Base-by-base conservation (phyloP, 169 alveolate genomes). In the Perkinsus marinus region DNA sequence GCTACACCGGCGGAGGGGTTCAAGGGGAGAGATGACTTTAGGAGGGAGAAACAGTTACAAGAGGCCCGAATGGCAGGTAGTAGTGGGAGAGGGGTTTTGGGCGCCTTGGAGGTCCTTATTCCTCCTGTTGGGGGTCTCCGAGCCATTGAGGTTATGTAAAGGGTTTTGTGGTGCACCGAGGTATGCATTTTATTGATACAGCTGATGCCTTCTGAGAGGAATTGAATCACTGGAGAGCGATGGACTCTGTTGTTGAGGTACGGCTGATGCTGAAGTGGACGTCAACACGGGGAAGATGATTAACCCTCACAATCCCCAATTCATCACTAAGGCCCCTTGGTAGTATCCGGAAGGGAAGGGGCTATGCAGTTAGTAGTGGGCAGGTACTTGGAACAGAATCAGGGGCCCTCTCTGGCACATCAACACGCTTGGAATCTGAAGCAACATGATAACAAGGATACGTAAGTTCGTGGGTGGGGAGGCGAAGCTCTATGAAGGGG, bases 281-380 rank as follows among this genome's bases (percentile, higher is more conserved):
- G 95, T 41, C 19, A 41, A 94, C 91, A 93, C 93, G 30, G 97
- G 96, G 17, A 95, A 94, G 38, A 95, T 92, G 26, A 93, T 94
- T 39, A 96, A 96, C 92, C 98, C 98, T 36, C 96, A 96, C 91
- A 96, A 95, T 93, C 98, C 98, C 19, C 97, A 95, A 89, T 96
- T 95, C 92, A 96, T 96, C 91, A 94, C 97, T n/a, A 96, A 94
- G 69, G 98, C 97, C 69, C 98, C 98, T 0, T 96, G 98, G 98
- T 96, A 96, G 91, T 39, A 95, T 41, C 93, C 93, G 92, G 95
- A 13, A 94, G 92, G 95, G 22, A 94, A 93, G 91, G 46, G 10
- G 46, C 46, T 10, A 10, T 41, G 3, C 3, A 41, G 10, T 41
- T 41, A 10, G 46, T 41, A 10, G 3, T 10, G 46, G 46, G 46